phyloP scores from a whole-genome alignment of 345 rosid genomes.

The Dipteronia sinensis region DNA sequence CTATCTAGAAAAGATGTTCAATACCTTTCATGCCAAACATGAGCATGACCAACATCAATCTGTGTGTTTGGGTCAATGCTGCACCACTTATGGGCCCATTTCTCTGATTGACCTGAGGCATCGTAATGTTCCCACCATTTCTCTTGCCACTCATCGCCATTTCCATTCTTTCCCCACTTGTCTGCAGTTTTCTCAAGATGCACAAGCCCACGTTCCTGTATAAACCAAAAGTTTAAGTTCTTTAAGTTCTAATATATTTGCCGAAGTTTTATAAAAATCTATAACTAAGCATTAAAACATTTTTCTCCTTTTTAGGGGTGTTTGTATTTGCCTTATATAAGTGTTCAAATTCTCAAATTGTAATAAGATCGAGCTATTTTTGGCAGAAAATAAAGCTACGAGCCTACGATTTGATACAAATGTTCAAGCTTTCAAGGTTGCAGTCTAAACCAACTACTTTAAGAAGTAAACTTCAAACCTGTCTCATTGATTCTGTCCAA shows the following conservation, averaged over 20 bases:
- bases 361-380: neutral
- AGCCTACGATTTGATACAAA: neutral
- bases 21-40: slow-evolving; percentile 98
- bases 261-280: neutral
- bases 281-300: neutral
- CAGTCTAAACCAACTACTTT: neutral
- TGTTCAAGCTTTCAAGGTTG: neutral
- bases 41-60: slow-evolving; percentile 91
- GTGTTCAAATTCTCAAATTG: neutral
- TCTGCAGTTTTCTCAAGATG: slow-evolving; percentile 95
- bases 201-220: slow-evolving; percentile 64
- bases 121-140: slow-evolving; percentile 93
- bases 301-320: neutral
- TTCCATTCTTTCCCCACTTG: slow-evolving; percentile 94
- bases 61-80: slow-evolving; percentile 78
- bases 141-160: slow-evolving; percentile 92
- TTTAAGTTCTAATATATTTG: neutral
- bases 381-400: neutral
- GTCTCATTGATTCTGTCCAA: slow-evolving; percentile 91
- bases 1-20: slow-evolving; percentile 8
- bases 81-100: slow-evolving; percentile 99
- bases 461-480: slow-evolving; percentile 47
- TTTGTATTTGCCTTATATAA: neutral
- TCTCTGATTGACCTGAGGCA: slow-evolving; percentile 80
- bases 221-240: slow-evolving; percentile 5